Evolutionary conservation across 2,329 filamentous ascomycete species (phyloP), one percentile per base, ranked within the genome.

Genomic region (Cladosporium sp.): DNA sequence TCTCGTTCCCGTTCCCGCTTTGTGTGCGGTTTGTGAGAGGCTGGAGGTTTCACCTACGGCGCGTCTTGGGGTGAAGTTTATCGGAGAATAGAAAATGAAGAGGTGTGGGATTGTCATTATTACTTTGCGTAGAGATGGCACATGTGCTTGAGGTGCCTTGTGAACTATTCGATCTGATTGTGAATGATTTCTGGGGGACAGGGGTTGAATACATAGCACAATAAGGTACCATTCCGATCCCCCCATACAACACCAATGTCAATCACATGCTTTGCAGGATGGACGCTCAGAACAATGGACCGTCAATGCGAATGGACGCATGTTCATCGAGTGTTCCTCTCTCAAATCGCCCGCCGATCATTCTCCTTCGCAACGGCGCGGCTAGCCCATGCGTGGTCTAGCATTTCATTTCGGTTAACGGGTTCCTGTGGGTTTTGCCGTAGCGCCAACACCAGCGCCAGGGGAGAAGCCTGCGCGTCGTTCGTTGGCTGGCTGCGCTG

Each of bases 21-120:
- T n/a, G n/a, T 19, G 45, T 22, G 37, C 27, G 11, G 12, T 41
- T 22, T 32, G 44, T 48, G 45, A 48, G 37, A 41, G 45, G 45
- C 37, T 48, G 45, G 45, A 48, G 45, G 44, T 48, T 41, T 48
- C 45, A 48, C 45, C 27, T 20, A 36, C 32, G 32, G 32, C 32
- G 32, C 32, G 32, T 17, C 32, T 36, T n/a, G n/a, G n/a, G 32
- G 13, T 5, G n/a, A 17, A 36, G 32, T n/a, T n/a, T 36, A 36
- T 36, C 32, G 32, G 15, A 17, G 32, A 15, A 7, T n/a, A n/a
- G 11, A n/a, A 36, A 17, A 36, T 17, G 32, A 17, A 36, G 13
- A 36, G n/a, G 32, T 36, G 13, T n/a, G 32, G 12, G 15, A 36
- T 17, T 36, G 32, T 17, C 12, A 7, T 7, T n/a, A 3, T 17